Conservation (phyloP, 1,284 basidiomycete species). For the Heterobasidion irregulare region DNA sequence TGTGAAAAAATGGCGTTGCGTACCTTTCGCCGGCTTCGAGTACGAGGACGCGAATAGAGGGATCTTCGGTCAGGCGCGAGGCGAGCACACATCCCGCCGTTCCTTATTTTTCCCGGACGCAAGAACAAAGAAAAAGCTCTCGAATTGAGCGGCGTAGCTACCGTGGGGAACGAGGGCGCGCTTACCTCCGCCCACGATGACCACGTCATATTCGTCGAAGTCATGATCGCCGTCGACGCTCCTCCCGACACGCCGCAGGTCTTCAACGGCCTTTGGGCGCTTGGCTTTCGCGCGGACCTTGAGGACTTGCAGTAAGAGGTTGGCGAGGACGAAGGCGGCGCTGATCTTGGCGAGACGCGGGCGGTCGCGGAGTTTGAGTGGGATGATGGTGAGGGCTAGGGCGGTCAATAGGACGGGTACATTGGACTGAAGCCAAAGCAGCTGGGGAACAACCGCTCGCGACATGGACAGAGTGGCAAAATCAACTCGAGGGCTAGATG, state of each 20-base stretch:
- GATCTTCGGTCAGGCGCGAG: conserved; percentile 52
- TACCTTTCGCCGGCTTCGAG: conserved; percentile 63
- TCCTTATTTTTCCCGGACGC: conserved; percentile 26
- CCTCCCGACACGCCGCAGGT: background rate
- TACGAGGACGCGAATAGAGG: conserved; percentile 45
- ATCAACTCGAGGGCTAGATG: too few species aligned
- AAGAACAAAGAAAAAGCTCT: too few species aligned
- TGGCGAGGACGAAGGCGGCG: background rate
- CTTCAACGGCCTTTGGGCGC: background rate
- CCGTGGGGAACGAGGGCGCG: background rate
- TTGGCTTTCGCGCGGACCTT: background rate
- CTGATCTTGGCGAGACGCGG: background rate
- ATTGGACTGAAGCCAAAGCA: background rate
- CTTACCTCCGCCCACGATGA: conserved; percentile 58
- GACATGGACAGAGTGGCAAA: background rate
- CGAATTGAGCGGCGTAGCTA: too few species aligned
- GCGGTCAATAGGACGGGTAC: background rate
- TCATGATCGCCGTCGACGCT: background rate
- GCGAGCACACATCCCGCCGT: conserved; percentile 66
- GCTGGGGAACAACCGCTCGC: background rate
- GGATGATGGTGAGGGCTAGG: background rate
- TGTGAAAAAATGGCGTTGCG: conserved; percentile 2
- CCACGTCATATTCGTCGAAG: conserved; percentile 46
- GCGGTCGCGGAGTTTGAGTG: background rate
- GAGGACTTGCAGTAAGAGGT: background rate